Evolutionary conservation across 2,329 filamentous ascomycete genomes (phyloP), one percentile per base, ranked within the genome.

Genomic region (Fusarium floridanum): DNA sequence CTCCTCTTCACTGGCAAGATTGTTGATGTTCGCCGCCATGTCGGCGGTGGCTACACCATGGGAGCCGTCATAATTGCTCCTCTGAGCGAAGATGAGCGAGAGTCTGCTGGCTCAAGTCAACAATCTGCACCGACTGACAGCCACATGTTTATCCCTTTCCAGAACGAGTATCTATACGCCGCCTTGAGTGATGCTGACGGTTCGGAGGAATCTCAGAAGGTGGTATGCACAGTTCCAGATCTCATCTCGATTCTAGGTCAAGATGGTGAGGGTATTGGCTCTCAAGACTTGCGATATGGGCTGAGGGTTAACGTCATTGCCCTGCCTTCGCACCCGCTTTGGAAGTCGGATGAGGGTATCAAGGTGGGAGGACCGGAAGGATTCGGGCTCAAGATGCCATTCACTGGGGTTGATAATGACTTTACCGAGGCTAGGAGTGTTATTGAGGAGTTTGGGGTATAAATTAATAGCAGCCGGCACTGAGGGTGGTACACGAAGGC

Each of bases 211-310:
- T 79, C 77, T 0, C 79, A 79, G 9, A 66, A 82, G 24, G 76
- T 83, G 2, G 76, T 83, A 0, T 83, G 82, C 66, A 84, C 82
- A 0, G 82, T 84, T 0, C 82, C 82, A 0, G 80, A 84, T 12
- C 75, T 84, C 0, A 84, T 84, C 2, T 83, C 82, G 0, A 80
- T 84, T 4, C 75, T 84, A 0, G 82, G 82, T 2, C 81, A 83
- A 41, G 86, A 88, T 57, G 86, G 87, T 0, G 86, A 86, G 59
- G 87, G 86, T 0, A 82, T 89, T 6, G 87, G 87, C 0, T 86
- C 87, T 1, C 84, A 86, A 16, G 87, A 89, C 27, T 79, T 88
- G 34, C 82, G 87, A 11, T 90, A 89, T 64, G 88, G 88, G 0
- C 72, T 89, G 4, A 81, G 84, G 5, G 87, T 89, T 0, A 85